These are phyloP conservation scores for Penicillium maclennaniae DNA, from an alignment of 495 filamentous ascomycete species.

Conservation along the genomic window DNA sequence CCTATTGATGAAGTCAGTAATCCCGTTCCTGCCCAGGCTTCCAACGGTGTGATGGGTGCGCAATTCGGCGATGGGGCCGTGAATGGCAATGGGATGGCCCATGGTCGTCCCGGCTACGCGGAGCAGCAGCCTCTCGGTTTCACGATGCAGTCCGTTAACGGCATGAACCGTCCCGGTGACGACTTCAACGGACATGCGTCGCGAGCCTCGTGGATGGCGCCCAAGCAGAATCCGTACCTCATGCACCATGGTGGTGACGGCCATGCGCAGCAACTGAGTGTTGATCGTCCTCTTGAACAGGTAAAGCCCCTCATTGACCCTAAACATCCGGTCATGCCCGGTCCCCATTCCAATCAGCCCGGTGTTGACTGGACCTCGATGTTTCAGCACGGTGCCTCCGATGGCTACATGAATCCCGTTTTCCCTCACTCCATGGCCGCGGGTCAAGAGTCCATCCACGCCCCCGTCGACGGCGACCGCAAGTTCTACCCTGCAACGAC, in stretches of 20 bases:
- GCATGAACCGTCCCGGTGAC: constrained; percentile 42
- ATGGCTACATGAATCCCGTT: constrained; percentile 57
- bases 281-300: constrained; percentile 49
- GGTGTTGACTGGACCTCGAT: constrained; percentile 67
- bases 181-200: constrained; percentile 39
- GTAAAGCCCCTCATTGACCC: constrained; percentile 47
- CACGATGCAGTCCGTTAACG: constrained; percentile 45
- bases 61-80: constrained; percentile 44
- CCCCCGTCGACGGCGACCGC: constrained; percentile 43
- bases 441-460: constrained; percentile 44
- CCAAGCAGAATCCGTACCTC: constrained; percentile 48
- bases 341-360: constrained; percentile 38
- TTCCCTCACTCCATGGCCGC: constrained; percentile 52
- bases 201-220: constrained; percentile 44
- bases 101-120: constrained; percentile 35
- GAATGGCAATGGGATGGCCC: constrained; percentile 43
- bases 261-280: constrained; percentile 44
- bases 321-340: constrained; percentile 44
- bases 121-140: constrained; percentile 47
- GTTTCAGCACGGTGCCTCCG: constrained; percentile 65
- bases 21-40: constrained; percentile 31
- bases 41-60: constrained; percentile 44
- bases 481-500: constrained; percentile 46
- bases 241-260: constrained; percentile 41
- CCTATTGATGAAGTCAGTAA: constrained; percentile 48